Evolutionary conservation across 805 yeast species (phyloP).

Genomic region (Nakazawaea wyomingensis): DNA sequence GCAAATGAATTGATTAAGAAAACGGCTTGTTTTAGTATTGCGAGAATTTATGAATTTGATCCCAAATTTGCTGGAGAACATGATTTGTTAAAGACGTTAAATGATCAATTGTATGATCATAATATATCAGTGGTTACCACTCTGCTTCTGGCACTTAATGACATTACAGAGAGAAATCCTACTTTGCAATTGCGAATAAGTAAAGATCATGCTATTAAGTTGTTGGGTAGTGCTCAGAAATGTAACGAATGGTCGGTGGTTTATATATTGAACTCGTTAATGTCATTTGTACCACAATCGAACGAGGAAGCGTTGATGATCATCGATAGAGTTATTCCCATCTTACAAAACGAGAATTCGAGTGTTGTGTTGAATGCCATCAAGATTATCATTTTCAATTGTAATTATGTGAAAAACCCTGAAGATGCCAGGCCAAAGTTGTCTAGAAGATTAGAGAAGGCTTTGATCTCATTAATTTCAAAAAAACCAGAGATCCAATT

Average conservation of each 20-base stretch:
- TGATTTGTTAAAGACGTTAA: constrained; percentile 43
- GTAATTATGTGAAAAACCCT: constrained; percentile 62
- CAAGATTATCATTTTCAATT: constrained; percentile 63
- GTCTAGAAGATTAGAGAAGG: constrained; percentile 57
- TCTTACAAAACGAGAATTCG: constrained; percentile 74
- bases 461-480: constrained; percentile 61
- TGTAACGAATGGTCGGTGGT: constrained; percentile 74
- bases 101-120: constrained; percentile 48
- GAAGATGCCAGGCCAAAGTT: constrained; percentile 51
- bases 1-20: constrained; percentile 58
- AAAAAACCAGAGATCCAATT: constrained; percentile 84
- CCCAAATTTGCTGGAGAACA: constrained; percentile 37
- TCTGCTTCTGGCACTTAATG: constrained; percentile 62
- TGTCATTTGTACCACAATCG: constrained; percentile 65
- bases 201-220: constrained; percentile 36
- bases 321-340: constrained; percentile 62
- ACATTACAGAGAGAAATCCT: constrained; percentile 53
- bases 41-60: constrained; percentile 58
- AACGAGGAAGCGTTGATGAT: constrained; percentile 60
- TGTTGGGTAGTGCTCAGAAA: constrained; percentile 34
- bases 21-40: constrained; percentile 64
- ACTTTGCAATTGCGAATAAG: constrained; percentile 50
- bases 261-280: constrained; percentile 57
- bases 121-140: constrained; percentile 62
- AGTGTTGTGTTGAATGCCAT: constrained; percentile 76